Evolutionary conservation across 2,329 filamentous ascomycete genomes (phyloP), one percentile per base, ranked within the genome.

Genomic region (Tolypocladium inflatum): DNA sequence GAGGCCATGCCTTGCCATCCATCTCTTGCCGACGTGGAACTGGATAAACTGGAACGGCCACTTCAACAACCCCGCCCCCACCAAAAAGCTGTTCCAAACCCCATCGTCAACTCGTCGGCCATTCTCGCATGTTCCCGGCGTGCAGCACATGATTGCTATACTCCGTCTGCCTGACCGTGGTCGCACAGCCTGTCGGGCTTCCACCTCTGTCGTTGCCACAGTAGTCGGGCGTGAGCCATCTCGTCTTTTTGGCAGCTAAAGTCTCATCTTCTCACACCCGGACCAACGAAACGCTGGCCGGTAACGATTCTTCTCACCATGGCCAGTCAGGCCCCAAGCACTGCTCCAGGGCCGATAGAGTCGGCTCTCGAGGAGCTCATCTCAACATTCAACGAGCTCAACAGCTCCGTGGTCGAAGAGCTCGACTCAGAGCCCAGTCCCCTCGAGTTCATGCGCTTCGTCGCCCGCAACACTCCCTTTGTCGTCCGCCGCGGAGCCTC

Each of bases 361-460:
- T 54, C 60, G 15, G 63, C 68, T n/a, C 59, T 74, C 2, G 57
- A 61, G 19, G 65, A 82, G 58, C 79, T 91, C 26, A 81, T 93
- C 62, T 78, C 75, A 13, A 83, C 79, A n/a, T 92, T 89, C 71
- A 83, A 88, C 66, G 88, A 91, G 63, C 80, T 92, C 57, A 93
- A 93, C 67, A 71, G 78, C 58, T 69, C 74, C 26, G 64, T 66
- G 19, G 76, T 91, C 58, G 81, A 88, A 52, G 83, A 85, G 63
- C 77, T 91, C 3, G 50, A 76, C 17, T 76, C 81, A 48, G 82
- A 87, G 54, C 90, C 90, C 4, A 89, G 85, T 35, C 82, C 90
- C 0, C 79, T 94, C 7, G 87, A 92, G 67, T 93, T 93, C 68
- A 88, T 91, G 84, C 83, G 88, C 65, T 87, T 85, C 70, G 88